Evolutionary conservation across 495 filamentous ascomycete species (phyloP).

Genomic region (Hyaloscypha variabilis): DNA sequence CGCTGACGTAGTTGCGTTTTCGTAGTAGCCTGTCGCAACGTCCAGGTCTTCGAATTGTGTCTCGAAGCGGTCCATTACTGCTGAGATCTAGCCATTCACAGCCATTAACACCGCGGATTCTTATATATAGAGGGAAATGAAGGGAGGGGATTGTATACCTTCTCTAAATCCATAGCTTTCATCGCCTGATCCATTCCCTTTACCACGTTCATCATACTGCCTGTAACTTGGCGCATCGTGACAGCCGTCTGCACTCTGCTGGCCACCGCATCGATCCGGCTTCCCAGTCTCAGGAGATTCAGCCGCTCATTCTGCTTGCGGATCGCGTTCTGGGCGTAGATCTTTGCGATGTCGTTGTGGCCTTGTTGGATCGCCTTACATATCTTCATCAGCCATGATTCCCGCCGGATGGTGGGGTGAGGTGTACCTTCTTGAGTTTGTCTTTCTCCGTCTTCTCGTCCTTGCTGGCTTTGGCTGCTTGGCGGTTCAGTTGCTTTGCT

Average conservation of each 20-base stretch:
- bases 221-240: slow-evolving; percentile 66
- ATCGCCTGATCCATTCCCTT: slow-evolving; percentile 67
- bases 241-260: slow-evolving; percentile 66
- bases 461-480: slow-evolving; percentile 79
- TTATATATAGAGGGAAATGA: not conserved
- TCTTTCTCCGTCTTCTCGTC: slow-evolving; percentile 81
- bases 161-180: slow-evolving; percentile 73
- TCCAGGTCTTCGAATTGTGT: slow-evolving; percentile 84
- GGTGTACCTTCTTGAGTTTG: slow-evolving; percentile 74
- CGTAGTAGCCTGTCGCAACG: slow-evolving; percentile 80
- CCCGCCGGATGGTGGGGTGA: slow-evolving; percentile 13
- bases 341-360: slow-evolving; percentile 76
- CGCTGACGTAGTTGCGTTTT: slow-evolving; percentile 75
- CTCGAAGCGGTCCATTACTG: slow-evolving; percentile 77
- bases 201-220: slow-evolving; percentile 65
- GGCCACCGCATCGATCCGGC: slow-evolving; percentile 64
- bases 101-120: not conserved
- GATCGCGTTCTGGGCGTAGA: slow-evolving; percentile 83
- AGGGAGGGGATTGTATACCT: slow-evolving; percentile 39
- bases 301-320: slow-evolving; percentile 73
- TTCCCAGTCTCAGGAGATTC: slow-evolving; percentile 61
- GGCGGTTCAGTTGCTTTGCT: slow-evolving; percentile 79
- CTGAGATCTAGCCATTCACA: slow-evolving; percentile 47
- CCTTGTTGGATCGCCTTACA: slow-evolving; percentile 59
- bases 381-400: not conserved